Percentiles rank a stretch among this genome's conserved stretches.
phyloP scores from a whole-genome alignment of 2,329 filamentous ascomycete species.

The Fusarium falciforme region DNA sequence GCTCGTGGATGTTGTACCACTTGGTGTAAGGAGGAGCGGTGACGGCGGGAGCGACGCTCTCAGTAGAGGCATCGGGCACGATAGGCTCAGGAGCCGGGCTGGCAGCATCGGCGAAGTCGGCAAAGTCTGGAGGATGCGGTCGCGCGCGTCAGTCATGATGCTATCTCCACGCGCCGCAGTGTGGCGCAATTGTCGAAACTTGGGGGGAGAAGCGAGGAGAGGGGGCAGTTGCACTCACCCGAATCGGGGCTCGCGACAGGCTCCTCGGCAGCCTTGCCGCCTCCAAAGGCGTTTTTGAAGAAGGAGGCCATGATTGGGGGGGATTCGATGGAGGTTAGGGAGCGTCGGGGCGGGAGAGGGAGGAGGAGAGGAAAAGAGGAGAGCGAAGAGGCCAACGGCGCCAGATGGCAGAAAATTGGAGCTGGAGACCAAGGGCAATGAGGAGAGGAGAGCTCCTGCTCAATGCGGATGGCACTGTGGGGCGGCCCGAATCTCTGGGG shows the following conservation, averaged over 20 bases:
- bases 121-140: constrained; percentile 75
- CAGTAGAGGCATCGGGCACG: constrained; percentile 60
- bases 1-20: constrained; percentile 98
- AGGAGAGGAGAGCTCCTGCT: constrained; percentile 43
- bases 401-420: constrained; percentile 43
- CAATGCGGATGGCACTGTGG: constrained; percentile 32
- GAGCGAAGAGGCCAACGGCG: constrained; percentile 35
- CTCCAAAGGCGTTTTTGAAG: constrained; percentile 77
- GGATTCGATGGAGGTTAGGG: constrained; percentile 37
- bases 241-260: constrained; percentile 66
- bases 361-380: constrained; percentile 31
- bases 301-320: constrained; percentile 64
- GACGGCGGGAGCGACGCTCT: constrained; percentile 58
- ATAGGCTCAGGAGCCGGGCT: constrained; percentile 69
- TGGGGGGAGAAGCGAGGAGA: background rate
- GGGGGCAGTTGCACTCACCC: constrained; percentile 61
- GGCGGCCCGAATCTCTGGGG: constrained; percentile 37
- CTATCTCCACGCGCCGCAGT: constrained; percentile 21
- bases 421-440: constrained; percentile 35
- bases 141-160: constrained; percentile 43
- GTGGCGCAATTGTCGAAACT: constrained; percentile 21
- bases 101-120: constrained; percentile 87
- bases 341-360: constrained; percentile 24
- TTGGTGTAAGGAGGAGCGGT: constrained; percentile 79
- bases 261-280: constrained; percentile 65